Evolutionary conservation across 768 basidiomycete genomes (phyloP).

Genomic region (Boletus tomentosulus): DNA sequence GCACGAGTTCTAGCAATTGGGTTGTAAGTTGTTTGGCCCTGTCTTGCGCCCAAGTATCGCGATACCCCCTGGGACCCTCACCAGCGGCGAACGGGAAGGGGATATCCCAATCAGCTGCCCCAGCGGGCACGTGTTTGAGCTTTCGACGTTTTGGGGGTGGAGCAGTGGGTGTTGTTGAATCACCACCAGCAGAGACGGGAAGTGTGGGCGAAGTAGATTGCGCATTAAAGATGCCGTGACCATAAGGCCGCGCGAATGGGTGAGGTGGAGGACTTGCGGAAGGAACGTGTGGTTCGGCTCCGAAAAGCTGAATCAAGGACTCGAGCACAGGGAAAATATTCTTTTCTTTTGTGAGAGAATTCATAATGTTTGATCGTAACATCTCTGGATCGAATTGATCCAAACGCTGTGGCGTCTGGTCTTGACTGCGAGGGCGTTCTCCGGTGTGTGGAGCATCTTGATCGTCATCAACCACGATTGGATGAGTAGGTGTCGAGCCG

Average conservation of each 20-base stretch:
- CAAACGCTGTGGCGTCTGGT: constrained; percentile 12
- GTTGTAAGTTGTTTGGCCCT: constrained; percentile 58
- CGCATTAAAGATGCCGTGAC: constrained; percentile 3
- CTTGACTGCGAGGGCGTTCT: not conserved
- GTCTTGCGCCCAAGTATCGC: constrained; percentile 58
- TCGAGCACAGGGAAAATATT: constrained; percentile 65
- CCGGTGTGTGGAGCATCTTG: constrained; percentile 29
- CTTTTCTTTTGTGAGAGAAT: constrained; percentile 55
- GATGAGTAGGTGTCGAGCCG: constrained; percentile 56
- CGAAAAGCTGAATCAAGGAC: constrained; percentile 54
- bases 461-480: constrained; percentile 69
- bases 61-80: constrained; percentile 68
- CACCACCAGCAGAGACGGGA: not conserved
- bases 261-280: constrained; percentile 3
- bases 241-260: constrained; percentile 21
- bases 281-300: constrained; percentile 30
- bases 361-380: constrained; percentile 56
- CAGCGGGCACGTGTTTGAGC: constrained; percentile 67
- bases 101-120: constrained; percentile 78
- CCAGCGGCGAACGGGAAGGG: constrained; percentile 73
- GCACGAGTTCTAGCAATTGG: constrained; percentile 58
- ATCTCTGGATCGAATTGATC: constrained; percentile 36
- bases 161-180: not conserved
- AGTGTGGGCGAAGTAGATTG: not conserved
- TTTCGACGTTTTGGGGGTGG: constrained; percentile 55